Evolutionary conservation across 2,329 filamentous ascomycete species (phyloP), one percentile per base, ranked within the genome.

Genomic region (Aspergillus sojae): DNA sequence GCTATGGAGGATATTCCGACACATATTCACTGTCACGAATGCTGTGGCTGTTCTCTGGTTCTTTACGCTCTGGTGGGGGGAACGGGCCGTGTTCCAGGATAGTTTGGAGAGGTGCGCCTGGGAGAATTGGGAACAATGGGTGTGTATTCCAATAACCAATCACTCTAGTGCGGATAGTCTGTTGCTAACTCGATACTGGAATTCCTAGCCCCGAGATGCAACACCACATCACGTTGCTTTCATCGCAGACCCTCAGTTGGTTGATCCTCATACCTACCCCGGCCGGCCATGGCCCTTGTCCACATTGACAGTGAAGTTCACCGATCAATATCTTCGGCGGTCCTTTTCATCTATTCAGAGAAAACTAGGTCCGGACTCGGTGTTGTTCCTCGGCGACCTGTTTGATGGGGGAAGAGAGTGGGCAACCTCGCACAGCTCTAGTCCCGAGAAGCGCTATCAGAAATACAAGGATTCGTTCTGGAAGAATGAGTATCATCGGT

Each of bases 351-450:
- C 89, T 59, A 85, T 98, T 62, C 93, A 97, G 72, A 81, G 85
- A 21, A 81, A 87, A 21, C 83, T 98, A 16, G 86, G 87, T n/a
- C 95, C 95, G 0, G 93, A 97, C 74, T 94, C 91, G 19, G 83
- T 96, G 1, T 87, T 97, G 74, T 98, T 99, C 74, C 82, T 99
- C 0, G 95, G 95, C 9, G 95, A 99, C 74, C 82, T 99, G 0
- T 97, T 99, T 72, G 95, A 99, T 74, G 95, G 95, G 4, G 95
- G 95, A 10, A 87, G 95, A 69, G 95, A 99, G 81, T 99, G 95
- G 95, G 91, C 89, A 69, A 94, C 94, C 14, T 81, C 78, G 2
- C 83, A 83, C 28, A 89, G 86, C 63, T 71, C 71, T 19, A 85
- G 82, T 58, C 83, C 92, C 0, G 87, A 91, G 71, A 82, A 85